Conservation (phyloP, 2,329 filamentous ascomycete species). For the Lasiodiplodia sp. region DNA sequence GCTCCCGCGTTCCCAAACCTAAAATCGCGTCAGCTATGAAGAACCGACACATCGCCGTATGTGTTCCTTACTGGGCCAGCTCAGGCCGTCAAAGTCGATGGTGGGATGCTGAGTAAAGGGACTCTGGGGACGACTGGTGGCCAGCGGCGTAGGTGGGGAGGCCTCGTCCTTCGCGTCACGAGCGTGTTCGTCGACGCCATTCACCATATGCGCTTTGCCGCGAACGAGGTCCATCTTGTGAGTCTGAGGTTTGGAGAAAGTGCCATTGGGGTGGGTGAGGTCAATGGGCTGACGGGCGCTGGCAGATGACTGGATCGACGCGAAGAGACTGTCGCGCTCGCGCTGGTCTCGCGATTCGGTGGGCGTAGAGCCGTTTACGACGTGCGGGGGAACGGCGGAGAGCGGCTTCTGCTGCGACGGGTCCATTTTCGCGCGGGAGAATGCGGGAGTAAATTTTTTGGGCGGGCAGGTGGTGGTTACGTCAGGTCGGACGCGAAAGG, state of each 20-base stretch:
- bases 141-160: slow-evolving; percentile 57
- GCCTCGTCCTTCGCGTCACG: slow-evolving; percentile 62
- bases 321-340: slow-evolving; percentile 65
- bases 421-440: slow-evolving; percentile 49
- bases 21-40: slow-evolving; percentile 11
- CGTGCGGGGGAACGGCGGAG: slow-evolving; percentile 63
- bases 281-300: slow-evolving; percentile 55
- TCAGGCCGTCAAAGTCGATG: slow-evolving; percentile 63
- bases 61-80: slow-evolving; percentile 58
- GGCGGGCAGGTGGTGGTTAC: slow-evolving; percentile 7
- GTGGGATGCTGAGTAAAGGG: slow-evolving; percentile 60
- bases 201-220: slow-evolving; percentile 28
- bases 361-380: slow-evolving; percentile 63
- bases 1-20: slow-evolving; percentile 70
- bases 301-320: slow-evolving; percentile 67
- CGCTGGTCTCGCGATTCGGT: slow-evolving; percentile 56
- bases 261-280: slow-evolving; percentile 47
- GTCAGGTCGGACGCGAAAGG: slow-evolving; percentile 12
- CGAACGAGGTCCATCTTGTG: slow-evolving; percentile 11
- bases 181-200: slow-evolving; percentile 55
- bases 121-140: slow-evolving; percentile 59
- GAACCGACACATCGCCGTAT: neutral
- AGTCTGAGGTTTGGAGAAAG: slow-evolving; percentile 37
- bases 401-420: slow-evolving; percentile 56
- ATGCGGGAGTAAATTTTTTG: slow-evolving; percentile 28